A percentile compares a stretch with the other conserved stretches of the same genome.
phyloP scores from a whole-genome alignment of 2,329 filamentous ascomycete species.

The Ophiocordyceps camponoti-saundersi region DNA sequence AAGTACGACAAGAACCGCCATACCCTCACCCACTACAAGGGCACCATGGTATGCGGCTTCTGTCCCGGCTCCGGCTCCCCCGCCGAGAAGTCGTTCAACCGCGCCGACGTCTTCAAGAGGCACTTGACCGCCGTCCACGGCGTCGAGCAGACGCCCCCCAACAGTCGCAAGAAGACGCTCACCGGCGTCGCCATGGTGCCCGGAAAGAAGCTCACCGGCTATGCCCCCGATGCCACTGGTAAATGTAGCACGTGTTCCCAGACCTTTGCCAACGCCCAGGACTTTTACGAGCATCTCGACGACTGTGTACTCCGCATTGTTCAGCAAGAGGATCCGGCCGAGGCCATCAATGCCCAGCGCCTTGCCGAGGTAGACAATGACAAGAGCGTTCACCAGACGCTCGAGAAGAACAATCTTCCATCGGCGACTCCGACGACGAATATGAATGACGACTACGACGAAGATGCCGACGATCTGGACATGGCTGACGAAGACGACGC shows the following conservation, averaged over 20 bases:
- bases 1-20: slow-evolving; percentile 99
- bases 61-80: slow-evolving; percentile 77
- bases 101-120: slow-evolving; percentile 92
- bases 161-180: slow-evolving; percentile 57
- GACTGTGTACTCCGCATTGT: slow-evolving; percentile 57
- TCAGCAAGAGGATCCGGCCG: slow-evolving; percentile 52
- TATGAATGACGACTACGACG: slow-evolving; percentile 34
- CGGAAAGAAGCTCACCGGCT: slow-evolving; percentile 51
- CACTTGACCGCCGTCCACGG: slow-evolving; percentile 86
- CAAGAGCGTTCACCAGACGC: slow-evolving; percentile 40
- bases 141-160: slow-evolving; percentile 86
- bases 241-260: slow-evolving; percentile 90
- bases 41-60: slow-evolving; percentile 94
- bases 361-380: slow-evolving; percentile 51
- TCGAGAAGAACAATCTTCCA: slow-evolving; percentile 46
- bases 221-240: slow-evolving; percentile 65
- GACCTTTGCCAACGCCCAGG: slow-evolving; percentile 83
- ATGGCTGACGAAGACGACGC: slow-evolving; percentile 36
- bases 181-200: slow-evolving; percentile 16
- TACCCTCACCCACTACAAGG: slow-evolving; percentile 92
- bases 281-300: slow-evolving; percentile 95
- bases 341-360: slow-evolving; percentile 50
- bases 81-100: slow-evolving; percentile 88
- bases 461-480: slow-evolving; percentile 37
- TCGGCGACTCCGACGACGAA: slow-evolving; percentile 20